Evolutionary conservation across 306 rosid genomes (phyloP), one percentile per base, ranked within the genome.

Genomic region (Fragaria vesca): DNA sequence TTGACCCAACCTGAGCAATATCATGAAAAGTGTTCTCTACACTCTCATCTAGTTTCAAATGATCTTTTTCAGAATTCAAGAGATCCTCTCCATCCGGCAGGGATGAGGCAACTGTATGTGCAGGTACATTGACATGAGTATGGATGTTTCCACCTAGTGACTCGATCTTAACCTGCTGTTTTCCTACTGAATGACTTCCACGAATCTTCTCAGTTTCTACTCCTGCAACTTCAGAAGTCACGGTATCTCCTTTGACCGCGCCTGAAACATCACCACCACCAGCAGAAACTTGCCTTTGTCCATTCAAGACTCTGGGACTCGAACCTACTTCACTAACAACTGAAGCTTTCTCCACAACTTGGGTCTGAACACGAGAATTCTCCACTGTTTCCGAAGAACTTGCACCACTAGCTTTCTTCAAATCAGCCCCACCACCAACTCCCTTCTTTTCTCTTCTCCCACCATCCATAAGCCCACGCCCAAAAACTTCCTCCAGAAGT

Each of bases 81-180:
- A 50, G 75, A 69, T 48, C 81, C 76, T 66, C 69, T 28, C 54
- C 79, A 40, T 70, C 70, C 13, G 12, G 81, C 30, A 55, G 58
- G 66, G 52, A 16, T 18, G 76, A 78, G 26, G 78, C 58, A 66
- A 48, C 73, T 38, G 78, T 26, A 75, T 76, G 68, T 12, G 66
- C 52, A 67, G 61, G 21, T 50, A 26, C 47, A 83, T 69, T 66
- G 43, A 20, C 46, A 9, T 81, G 75, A 72, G 54, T 73, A 69
- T 55, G 46, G 63, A 74, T 48, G 69, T 69, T 73, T 8, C 34
- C 75, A 74, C 71, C 79, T 18, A 58, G 78, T 55, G 60, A 32
- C 71, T 73, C 86, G 38, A 79, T 61, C 79, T 81, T 81, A 61
- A 74, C 77, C 13, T 77, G 77, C 80, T 77, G 83, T 40, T 77